phyloP scores from a whole-genome alignment of 2,329 filamentous ascomycete genomes.

The Alternaria arbusti region DNA sequence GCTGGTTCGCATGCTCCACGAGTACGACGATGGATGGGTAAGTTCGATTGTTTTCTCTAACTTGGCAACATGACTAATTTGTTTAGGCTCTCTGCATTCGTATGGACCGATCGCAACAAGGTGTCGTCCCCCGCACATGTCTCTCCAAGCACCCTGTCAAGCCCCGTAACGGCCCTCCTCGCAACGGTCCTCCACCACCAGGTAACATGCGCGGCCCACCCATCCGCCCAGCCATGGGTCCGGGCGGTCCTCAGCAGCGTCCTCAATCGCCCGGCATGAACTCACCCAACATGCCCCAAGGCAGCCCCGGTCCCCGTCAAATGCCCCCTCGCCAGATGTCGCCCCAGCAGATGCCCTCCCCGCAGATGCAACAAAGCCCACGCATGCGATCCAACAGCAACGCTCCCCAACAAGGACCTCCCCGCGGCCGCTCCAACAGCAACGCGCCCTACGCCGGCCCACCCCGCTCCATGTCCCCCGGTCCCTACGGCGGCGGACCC shows the following conservation, averaged over 20 bases:
- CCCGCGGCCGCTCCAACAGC: constrained; percentile 45
- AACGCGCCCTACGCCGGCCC: constrained; percentile 46
- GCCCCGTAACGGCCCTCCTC: constrained; percentile 67
- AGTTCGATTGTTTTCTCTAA: constrained; percentile 48
- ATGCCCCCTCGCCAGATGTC: constrained; percentile 35
- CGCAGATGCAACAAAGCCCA: constrained; percentile 25
- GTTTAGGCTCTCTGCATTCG: constrained; percentile 83
- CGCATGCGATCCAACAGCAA: constrained; percentile 46
- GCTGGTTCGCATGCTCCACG: constrained; percentile 86
- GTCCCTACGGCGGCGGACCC: constrained; percentile 47
- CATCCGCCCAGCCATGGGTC: constrained; percentile 39
- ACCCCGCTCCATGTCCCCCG: constrained; percentile 49
- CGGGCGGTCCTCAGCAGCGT: constrained; percentile 41
- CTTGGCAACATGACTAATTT: constrained; percentile 9
- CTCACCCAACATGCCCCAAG: constrained; percentile 53
- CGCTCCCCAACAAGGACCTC: constrained; percentile 36
- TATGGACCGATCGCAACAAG: constrained; percentile 88
- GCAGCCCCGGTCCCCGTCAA: constrained; percentile 46
- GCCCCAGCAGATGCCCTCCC: constrained; percentile 18
- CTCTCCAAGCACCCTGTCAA: constrained; percentile 91
- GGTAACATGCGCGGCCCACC: constrained; percentile 40
- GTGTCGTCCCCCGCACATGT: constrained; percentile 92
- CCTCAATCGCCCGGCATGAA: constrained; percentile 56
- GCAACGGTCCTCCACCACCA: constrained; percentile 46
- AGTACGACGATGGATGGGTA: constrained; percentile 99